Base-by-base conservation (phyloP, 805 yeast genomes). In the Kodamaea kaohsiungensis region DNA sequence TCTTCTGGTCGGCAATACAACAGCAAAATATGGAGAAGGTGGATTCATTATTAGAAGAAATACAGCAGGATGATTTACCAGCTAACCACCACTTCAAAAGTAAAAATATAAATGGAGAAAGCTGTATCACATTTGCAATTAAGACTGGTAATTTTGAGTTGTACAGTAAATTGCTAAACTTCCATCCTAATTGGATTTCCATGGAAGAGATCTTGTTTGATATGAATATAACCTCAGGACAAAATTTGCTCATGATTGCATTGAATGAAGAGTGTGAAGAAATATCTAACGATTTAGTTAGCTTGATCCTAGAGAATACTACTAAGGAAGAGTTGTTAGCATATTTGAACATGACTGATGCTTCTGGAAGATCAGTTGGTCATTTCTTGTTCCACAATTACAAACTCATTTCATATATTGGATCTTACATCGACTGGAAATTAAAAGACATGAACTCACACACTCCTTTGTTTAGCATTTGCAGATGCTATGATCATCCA, bases 401-500 rank as follows among this genome's bases (percentile, higher is more conserved):
- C 17, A 70, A 75, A 2, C 67, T 88, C 0, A 78, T 90, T 12
- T 62, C 65, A 5, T 64, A 61, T 13, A 65, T 91, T 9, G 96
- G 96, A 0, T 65, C 65, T 1, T 78, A 73, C 45, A 71, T 91
- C 4, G 77, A 89, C 61, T 93, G 98, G 98, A 76, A 73, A 6
- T 65, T 69, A 12, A 79, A 79, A 50, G 98, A 92, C 64, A 57
- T 62, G 10, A 83, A 80, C 55, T 83, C 86, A 0, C 89, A 88
- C 60, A 89, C 98, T 0, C 96, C 98, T 0, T 70, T 93, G 8
- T 83, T 88, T 67, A 80, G 90, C 1, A 69, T 89, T 2, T 84
- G 90, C 58, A 72, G 97, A 52, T 84, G 91, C 58, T 92, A 92
- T 68, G 97, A 91, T 65, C 91, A 88, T 59, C 71, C 81, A 0